Evolutionary conservation across 495 filamentous ascomycete species (phyloP).

Genomic region (Pyronema omphalodes): DNA sequence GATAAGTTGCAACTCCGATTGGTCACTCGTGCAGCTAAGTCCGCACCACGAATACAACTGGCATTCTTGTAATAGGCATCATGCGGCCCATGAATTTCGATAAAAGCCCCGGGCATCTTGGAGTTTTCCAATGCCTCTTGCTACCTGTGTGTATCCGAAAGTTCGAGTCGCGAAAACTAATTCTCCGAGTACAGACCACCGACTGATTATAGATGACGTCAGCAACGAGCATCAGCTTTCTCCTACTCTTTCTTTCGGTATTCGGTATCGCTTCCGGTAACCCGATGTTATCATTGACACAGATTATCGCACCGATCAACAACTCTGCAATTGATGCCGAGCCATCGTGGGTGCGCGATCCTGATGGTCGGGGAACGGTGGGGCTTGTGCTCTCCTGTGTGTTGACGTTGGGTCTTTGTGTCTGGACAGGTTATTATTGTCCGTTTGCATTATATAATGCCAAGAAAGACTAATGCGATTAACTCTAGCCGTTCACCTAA

Average conservation of each 20-base stretch:
- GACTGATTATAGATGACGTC: no score
- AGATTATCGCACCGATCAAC: background rate
- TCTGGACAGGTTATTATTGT: slow-evolving; percentile 5
- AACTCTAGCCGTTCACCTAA: background rate
- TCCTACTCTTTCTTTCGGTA: background rate
- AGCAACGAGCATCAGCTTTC: background rate
- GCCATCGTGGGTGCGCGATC: slow-evolving; percentile 1
- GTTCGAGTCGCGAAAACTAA: no score
- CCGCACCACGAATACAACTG: no score
- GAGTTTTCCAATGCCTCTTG: no score
- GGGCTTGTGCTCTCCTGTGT: slow-evolving; percentile 3
- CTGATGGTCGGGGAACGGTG: slow-evolving; percentile 2
- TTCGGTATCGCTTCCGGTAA: background rate
- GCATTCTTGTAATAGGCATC: no score
- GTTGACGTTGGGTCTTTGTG: slow-evolving; percentile 3
- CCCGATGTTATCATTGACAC: background rate
- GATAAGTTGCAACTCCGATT: no score
- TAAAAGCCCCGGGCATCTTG: no score
- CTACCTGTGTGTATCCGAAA: no score
- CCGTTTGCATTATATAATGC: background rate
- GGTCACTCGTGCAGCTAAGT: no score
- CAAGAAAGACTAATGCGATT: background rate
- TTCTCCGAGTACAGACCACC: no score
- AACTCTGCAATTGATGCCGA: background rate
- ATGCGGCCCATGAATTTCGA: no score